These are phyloP conservation scores for Parathielavia hyrcaniae DNA, from an alignment of 495 filamentous ascomycete species.

Conservation along the genomic window DNA sequence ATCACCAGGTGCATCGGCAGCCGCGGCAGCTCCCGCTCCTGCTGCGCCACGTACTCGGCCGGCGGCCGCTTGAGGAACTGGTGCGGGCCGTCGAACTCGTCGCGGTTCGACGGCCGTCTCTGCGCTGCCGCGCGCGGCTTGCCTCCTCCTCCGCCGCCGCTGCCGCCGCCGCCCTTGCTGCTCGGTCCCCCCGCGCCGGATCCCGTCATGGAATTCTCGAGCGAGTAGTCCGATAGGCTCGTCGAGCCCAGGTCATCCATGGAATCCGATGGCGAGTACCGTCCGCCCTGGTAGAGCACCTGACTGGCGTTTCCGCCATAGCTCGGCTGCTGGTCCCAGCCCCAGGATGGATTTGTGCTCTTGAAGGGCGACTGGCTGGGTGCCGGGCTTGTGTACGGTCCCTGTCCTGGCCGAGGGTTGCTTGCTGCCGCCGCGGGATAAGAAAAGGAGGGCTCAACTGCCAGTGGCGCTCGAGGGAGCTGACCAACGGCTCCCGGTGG, in stretches of 20 bases:
- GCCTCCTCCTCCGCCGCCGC: constrained; percentile 11
- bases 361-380: constrained; percentile 24
- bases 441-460: constrained; percentile 33
- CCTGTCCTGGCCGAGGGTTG: constrained; percentile 34
- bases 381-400: constrained; percentile 29
- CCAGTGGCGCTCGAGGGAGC: constrained; percentile 25
- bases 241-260: constrained; percentile 44
- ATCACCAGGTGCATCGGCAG: constrained; percentile 76
- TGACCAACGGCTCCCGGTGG: constrained; percentile 19
- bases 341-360: constrained; percentile 32
- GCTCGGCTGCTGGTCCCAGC: constrained; percentile 35
- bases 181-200: constrained; percentile 33
- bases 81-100: constrained; percentile 83
- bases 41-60: constrained; percentile 58
- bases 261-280: constrained; percentile 44
- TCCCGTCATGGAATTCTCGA: constrained; percentile 32
- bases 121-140: constrained; percentile 50
- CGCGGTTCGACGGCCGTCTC: constrained; percentile 69
- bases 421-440: constrained; percentile 28
- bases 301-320: constrained; percentile 4
- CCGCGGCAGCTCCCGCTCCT: constrained; percentile 72
- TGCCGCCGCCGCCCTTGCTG: constrained; percentile 44
- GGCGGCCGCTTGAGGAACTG: constrained; percentile 67
- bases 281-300: constrained; percentile 17
- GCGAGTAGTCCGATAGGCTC: constrained; percentile 41